Evolutionary conservation across 176 grass and related monocot species (phyloP).

Genomic region (Aegilops longissima): DNA sequence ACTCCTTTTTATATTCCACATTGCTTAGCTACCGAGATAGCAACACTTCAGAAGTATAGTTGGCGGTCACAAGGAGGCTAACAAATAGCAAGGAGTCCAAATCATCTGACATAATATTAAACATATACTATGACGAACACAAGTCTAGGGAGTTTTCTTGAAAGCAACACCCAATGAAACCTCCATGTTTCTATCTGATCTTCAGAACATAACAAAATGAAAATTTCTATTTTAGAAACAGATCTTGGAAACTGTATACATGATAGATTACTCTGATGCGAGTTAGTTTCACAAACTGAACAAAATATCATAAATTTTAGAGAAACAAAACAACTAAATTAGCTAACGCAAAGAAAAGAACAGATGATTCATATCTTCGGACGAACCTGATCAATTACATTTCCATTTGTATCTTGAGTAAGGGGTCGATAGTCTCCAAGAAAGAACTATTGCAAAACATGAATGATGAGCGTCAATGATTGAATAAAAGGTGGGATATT

Average conservation of each 20-base stretch:
- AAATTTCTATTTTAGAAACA: constrained; percentile 10
- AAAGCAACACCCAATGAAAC: not conserved
- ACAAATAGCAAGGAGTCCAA: not conserved
- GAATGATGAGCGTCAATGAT: constrained; percentile 17
- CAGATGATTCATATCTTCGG: not conserved
- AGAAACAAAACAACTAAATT: constrained; percentile 6
- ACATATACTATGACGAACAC: not conserved
- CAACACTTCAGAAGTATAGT: constrained; percentile 6
- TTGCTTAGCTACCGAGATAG: not conserved
- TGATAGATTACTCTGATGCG: not conserved
- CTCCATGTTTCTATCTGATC: not conserved
- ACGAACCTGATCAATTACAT: constrained; percentile 82
- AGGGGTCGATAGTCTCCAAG: constrained; percentile 98
- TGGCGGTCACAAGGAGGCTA: not conserved
- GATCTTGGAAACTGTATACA: not conserved
- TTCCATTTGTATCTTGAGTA: constrained; percentile 75
- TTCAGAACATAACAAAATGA: constrained; percentile 4
- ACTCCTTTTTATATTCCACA: not conserved
- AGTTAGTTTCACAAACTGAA: constrained; percentile 4
- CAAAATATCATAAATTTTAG: not conserved
- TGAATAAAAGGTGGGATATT: constrained; percentile 3
- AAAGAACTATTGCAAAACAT: constrained; percentile 66
- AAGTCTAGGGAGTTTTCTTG: not conserved
- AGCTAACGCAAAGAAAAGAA: not conserved
- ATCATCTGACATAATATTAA: constrained; percentile 13